phyloP scores from a whole-genome alignment of 1,284 basidiomycete genomes.

The Moesziomyces globuligerus region DNA sequence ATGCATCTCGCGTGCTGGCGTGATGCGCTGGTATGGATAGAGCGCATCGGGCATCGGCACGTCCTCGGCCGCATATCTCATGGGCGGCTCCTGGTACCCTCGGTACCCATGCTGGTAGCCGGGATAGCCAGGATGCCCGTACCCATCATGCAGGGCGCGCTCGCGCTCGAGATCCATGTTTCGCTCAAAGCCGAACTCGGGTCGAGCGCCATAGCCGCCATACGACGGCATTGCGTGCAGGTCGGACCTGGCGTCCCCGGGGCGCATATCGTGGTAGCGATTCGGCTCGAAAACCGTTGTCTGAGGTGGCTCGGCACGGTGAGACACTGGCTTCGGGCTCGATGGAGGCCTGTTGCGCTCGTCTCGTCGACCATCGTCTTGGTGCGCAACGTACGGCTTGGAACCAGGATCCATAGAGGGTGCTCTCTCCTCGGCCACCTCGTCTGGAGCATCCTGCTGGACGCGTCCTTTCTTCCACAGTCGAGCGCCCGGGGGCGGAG shows the following conservation, averaged over 20 bases:
- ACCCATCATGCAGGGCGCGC: not conserved
- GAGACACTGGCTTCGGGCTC: not conserved
- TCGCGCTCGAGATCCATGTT: not conserved
- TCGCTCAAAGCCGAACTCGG: not conserved
- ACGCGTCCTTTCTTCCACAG: slow-evolving; percentile 47
- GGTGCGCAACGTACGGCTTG: not conserved
- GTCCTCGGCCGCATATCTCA: not conserved
- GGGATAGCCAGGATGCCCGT: not conserved
- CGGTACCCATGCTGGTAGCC: not conserved
- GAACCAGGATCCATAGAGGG: not conserved
- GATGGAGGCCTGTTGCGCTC: not conserved
- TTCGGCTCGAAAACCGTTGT: no score
- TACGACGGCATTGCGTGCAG: not conserved
- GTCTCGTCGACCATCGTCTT: not conserved
- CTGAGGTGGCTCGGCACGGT: not conserved
- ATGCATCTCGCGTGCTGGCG: not conserved
- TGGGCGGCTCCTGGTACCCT: not conserved
- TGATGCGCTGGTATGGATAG: not conserved
- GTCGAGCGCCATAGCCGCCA: not conserved
- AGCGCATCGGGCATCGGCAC: not conserved
- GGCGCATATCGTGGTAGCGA: not conserved
- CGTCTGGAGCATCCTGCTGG: slow-evolving; percentile 24
- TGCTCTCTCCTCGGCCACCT: slow-evolving; percentile 1
- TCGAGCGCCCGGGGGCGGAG: slow-evolving; percentile 40
- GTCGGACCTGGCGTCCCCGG: not conserved